A percentile compares a stretch with the other conserved stretches of the same genome.
Conservation (phyloP, 2,329 filamentous ascomycete species). For the Fusarium haematococcum region DNA sequence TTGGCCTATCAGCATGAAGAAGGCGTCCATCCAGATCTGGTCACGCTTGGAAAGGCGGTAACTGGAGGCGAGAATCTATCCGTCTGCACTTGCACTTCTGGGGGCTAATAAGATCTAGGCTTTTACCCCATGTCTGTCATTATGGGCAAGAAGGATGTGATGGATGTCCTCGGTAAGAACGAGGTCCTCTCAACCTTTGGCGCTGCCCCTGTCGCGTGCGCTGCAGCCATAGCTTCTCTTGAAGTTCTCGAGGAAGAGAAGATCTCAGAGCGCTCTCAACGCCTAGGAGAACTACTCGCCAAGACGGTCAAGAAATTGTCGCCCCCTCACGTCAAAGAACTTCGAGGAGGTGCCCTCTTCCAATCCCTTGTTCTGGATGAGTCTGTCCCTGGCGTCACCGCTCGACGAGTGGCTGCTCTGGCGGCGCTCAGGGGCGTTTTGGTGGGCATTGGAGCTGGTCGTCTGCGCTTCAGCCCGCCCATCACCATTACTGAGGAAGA, state of each 20-base stretch:
- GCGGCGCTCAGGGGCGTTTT: constrained; percentile 7
- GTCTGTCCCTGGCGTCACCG: constrained; percentile 1
- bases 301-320: neutral
- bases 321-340: constrained; percentile 8
- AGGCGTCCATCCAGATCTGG: constrained; percentile 88
- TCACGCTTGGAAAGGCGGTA: constrained; percentile 92
- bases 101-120: neutral
- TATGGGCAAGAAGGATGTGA: constrained; percentile 9
- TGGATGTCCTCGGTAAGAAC: neutral
- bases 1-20: constrained; percentile 86
- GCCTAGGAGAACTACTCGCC: constrained; percentile 8
- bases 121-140: constrained; percentile 15
- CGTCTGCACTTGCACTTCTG: too few relatives aligned
- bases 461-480: constrained; percentile 13
- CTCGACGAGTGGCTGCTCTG: constrained; percentile 1
- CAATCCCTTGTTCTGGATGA: constrained; percentile 17
- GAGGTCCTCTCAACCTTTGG: constrained; percentile 13
- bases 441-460: constrained; percentile 6
- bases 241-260: constrained; percentile 5
- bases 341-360: constrained; percentile 11
- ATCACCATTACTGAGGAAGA: constrained; percentile 25
- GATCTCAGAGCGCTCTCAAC: constrained; percentile 1
- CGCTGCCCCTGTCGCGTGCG: constrained; percentile 1
- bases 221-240: constrained; percentile 5
- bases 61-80: constrained; percentile 73